Evolutionary conservation across 1,139 yeast species (phyloP).

Genomic region (Geotrichum histeridarum): DNA sequence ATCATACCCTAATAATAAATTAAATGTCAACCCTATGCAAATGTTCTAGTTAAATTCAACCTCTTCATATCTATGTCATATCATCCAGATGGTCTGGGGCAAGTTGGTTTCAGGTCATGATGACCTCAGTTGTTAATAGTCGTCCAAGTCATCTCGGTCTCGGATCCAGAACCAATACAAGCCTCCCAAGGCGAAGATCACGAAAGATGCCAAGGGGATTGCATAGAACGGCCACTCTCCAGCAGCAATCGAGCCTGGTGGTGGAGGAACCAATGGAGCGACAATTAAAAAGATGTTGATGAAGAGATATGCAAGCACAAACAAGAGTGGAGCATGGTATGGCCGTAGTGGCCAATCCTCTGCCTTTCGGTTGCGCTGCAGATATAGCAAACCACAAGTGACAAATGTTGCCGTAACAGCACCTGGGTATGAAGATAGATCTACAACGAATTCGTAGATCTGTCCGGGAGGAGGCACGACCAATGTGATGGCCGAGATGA

Average conservation of each 20-base stretch:
- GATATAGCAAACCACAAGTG: constrained; percentile 64
- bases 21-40: too few relatives aligned
- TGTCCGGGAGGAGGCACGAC: constrained; percentile 71
- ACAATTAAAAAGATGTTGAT: constrained; percentile 52
- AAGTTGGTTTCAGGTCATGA: too few relatives aligned
- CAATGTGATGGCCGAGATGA: constrained; percentile 49
- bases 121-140: too few relatives aligned
- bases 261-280: constrained; percentile 56
- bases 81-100: too few relatives aligned
- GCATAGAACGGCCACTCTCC: constrained; percentile 50
- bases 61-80: too few relatives aligned
- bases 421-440: constrained; percentile 70
- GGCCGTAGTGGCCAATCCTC: constrained; percentile 49
- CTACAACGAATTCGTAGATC: constrained; percentile 68
- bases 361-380: constrained; percentile 48
- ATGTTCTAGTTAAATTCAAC: too few relatives aligned
- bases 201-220: constrained; percentile 52
- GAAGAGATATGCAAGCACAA: constrained; percentile 42
- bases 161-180: constrained; percentile 39
- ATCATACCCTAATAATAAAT: too few relatives aligned
- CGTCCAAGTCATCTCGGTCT: too few relatives aligned
- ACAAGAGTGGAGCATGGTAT: constrained; percentile 30
- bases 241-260: constrained; percentile 24
- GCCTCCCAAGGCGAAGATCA: constrained; percentile 46
- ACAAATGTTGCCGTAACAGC: constrained; percentile 63